Conservation (phyloP, 23 red algal genomes). For the Gracilaria vermiculophylla region DNA sequence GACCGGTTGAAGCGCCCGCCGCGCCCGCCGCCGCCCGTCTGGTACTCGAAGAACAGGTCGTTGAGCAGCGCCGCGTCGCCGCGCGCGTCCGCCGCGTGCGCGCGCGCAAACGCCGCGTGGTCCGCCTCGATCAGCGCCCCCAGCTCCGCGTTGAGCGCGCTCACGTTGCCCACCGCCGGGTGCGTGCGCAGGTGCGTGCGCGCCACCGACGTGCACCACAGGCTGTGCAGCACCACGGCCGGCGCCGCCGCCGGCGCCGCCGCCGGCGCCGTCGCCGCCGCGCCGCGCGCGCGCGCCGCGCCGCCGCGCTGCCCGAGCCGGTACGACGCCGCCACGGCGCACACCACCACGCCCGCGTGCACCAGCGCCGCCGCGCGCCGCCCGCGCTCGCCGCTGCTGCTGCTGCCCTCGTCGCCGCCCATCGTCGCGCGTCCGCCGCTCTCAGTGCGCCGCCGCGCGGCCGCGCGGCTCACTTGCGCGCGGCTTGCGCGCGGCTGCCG, state of each 20-base stretch:
- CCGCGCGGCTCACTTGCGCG: too few relatives aligned
- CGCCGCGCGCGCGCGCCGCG: not conserved
- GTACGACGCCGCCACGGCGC: not conserved
- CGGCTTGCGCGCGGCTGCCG: too few relatives aligned
- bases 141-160: not conserved
- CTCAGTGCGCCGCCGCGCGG: too few relatives aligned
- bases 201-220: constrained; percentile 1
- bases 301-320: not conserved
- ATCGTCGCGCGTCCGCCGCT: too few relatives aligned
- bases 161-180: not conserved
- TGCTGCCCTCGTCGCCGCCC: too few relatives aligned
- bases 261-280: not conserved
- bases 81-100: not conserved
- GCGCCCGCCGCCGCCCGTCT: not conserved
- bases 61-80: not conserved
- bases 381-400: too few relatives aligned
- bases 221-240: not conserved
- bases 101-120: not conserved
- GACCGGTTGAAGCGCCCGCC: not conserved
- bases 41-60: constrained; percentile 19
- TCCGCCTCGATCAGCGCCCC: not conserved
- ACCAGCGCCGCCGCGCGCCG: not conserved
- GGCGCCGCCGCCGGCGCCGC: not conserved
- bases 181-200: constrained; percentile 11
- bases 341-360: not conserved